Base-by-base conservation (phyloP, 441 rosid species). In the Croton laevigatus region DNA sequence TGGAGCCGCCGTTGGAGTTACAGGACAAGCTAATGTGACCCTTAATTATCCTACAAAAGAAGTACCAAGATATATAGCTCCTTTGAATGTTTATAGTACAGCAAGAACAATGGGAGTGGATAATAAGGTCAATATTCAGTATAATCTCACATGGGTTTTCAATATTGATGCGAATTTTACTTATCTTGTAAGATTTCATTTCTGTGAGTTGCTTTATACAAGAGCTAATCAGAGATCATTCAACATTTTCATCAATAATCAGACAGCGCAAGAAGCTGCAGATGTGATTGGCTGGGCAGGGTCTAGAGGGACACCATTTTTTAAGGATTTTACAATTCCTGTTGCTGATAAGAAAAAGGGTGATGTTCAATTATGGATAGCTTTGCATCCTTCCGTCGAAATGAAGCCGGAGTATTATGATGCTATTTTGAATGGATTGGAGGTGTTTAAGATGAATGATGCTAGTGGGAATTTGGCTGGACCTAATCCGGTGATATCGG, bases 71-170 rank as follows among this genome's bases (percentile, higher is more conserved):
- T 72, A 73, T 64, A 61, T 79, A 3, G 93, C 97, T 10, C 97
- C 93, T 3, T 45, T 68, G 3, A 85, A 85, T 69, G 86, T 89
- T 72, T 88, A 89, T 66, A 70, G 59, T 36, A 85, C 90, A 3
- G 82, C 89, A 23, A 88, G 97, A 65, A 20, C 79, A 44, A 90
- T 89, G 90, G 91, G 93, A 1, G 71, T 74, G 0, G 70, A 71
- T 17, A 14, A 59, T 14, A 13, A 74, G 0, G 34, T 85, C 53
- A 89, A 89, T 62, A 3, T 49, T 72, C 81, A 83, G 55, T 85
- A 66, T 72, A 91, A 91, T 68, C 79, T 91, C 11, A 87, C 94
- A 51, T 91, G 97, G 97, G 20, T 71, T 27, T 85, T 91, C 59
- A 84, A 78, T 27, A 80, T 80, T 60, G 91, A 91, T 69, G 73